A percentile compares a stretch with the other conserved stretches of the same genome.
phyloP scores from a whole-genome alignment of 495 filamentous ascomycete species.

The Aspergillus heteromorphus region DNA sequence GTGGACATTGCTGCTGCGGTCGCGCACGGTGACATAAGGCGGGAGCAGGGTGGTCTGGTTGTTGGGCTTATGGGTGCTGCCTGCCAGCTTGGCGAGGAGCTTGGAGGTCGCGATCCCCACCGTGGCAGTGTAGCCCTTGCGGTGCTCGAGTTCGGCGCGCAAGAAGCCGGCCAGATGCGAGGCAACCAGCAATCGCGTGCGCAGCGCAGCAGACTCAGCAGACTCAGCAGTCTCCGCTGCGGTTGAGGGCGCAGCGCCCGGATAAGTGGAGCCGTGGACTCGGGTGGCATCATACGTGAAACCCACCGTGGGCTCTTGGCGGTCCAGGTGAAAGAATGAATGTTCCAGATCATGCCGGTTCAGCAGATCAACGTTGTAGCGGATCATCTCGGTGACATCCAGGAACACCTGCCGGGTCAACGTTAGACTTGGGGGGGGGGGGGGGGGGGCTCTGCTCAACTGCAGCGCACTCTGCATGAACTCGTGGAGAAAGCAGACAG shows the following conservation, averaged over 20 bases:
- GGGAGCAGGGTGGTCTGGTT: slow-evolving; percentile 78
- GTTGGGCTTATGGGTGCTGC: slow-evolving; percentile 78
- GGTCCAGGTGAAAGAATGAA: slow-evolving; percentile 79
- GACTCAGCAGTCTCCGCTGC: neutral
- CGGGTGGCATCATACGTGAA: slow-evolving; percentile 69
- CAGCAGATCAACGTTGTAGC: slow-evolving; percentile 67
- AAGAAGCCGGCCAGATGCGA: slow-evolving; percentile 73
- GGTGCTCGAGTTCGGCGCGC: slow-evolving; percentile 62
- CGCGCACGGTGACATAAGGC: slow-evolving; percentile 38
- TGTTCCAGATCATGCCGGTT: slow-evolving; percentile 57
- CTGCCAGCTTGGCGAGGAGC: slow-evolving; percentile 75
- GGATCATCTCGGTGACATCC: slow-evolving; percentile 80
- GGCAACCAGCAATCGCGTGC: slow-evolving; percentile 56
- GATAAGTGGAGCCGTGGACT: slow-evolving; percentile 55
- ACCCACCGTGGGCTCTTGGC: slow-evolving; percentile 68
- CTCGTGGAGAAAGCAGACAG: slow-evolving; percentile 28
- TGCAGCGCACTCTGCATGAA: neutral
- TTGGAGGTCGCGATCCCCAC: slow-evolving; percentile 88
- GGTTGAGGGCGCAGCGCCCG: slow-evolving; percentile 14
- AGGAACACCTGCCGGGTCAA: slow-evolving; percentile 36
- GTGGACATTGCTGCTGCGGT: slow-evolving; percentile 45
- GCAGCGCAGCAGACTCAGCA: slow-evolving; percentile 25
- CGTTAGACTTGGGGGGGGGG: slow-evolving; percentile 3
- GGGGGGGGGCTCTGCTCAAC: slow-evolving; percentile 17
- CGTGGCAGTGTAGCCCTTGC: slow-evolving; percentile 79